Percentiles rank a stretch among this genome's conserved stretches.
These are phyloP conservation scores for Lachnellula subtilissima DNA, from an alignment of 2,329 filamentous ascomycete genomes.

Conservation along the genomic window DNA sequence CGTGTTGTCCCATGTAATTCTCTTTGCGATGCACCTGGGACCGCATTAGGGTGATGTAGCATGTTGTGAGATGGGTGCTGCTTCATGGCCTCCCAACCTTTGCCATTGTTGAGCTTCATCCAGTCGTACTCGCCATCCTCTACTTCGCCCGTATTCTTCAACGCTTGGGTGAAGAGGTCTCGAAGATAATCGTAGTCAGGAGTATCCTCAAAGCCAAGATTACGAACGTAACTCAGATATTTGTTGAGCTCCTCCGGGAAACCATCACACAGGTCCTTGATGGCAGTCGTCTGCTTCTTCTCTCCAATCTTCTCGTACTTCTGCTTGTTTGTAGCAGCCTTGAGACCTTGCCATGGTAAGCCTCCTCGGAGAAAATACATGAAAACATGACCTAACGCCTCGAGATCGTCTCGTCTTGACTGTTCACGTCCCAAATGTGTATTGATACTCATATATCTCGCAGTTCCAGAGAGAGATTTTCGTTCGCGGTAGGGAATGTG, in stretches of 20 bases:
- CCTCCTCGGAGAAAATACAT: conserved; percentile 71
- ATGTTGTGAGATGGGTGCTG: conserved; percentile 63
- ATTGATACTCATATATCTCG: conserved; percentile 99
- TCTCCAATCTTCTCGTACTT: conserved; percentile 99
- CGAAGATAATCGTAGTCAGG: conserved; percentile 98
- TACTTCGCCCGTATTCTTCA: conserved; percentile 90
- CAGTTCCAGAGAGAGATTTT: conserved; percentile 94
- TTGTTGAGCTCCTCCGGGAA: conserved; percentile 98
- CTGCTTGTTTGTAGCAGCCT: conserved; percentile 79
- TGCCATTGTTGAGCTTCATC: conserved; percentile 94
- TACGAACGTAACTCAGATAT: conserved; percentile 94
- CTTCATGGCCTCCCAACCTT: conserved; percentile 84
- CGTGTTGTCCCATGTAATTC: conserved; percentile 74
- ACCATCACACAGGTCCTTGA: conserved; percentile 94
- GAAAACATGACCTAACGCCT: conserved; percentile 74
- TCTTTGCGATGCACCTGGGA: conserved; percentile 77
- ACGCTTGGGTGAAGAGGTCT: conserved; percentile 90
- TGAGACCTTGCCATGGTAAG: conserved; percentile 67
- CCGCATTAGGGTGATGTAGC: conserved; percentile 71
- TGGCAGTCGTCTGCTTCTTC: conserved; percentile 97
- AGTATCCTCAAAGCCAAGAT: conserved; percentile 96
- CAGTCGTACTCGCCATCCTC: conserved; percentile 99
- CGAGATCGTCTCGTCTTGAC: conserved; percentile 90
- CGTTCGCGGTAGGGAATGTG: conserved; percentile 97
- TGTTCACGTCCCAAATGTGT: conserved; percentile 96